Percentiles rank a stretch among this genome's conserved stretches.
These are phyloP conservation scores for Crassisporium funariophilum DNA, from an alignment of 768 basidiomycete genomes.

Conservation along the genomic window DNA sequence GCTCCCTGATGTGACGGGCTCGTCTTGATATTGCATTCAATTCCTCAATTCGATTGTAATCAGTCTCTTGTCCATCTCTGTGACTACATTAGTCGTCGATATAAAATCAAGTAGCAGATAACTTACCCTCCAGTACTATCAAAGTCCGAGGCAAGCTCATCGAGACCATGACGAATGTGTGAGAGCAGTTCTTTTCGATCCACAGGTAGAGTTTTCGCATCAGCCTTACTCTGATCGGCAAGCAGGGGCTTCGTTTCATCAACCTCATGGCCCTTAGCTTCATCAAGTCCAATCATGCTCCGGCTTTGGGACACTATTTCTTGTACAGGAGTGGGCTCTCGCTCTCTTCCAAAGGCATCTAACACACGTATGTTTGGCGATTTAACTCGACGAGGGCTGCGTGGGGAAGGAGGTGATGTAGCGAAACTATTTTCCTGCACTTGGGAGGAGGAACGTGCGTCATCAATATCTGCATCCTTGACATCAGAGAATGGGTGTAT, in stretches of 20 bases:
- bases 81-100: slow-evolving; percentile 1
- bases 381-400: slow-evolving; percentile 20
- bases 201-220: slow-evolving; percentile 27
- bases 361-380: slow-evolving; percentile 52
- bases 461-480: not conserved
- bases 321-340: slow-evolving; percentile 14
- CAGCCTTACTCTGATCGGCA: too few species aligned
- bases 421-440: not conserved
- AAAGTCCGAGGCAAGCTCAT: slow-evolving; percentile 56
- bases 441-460: not conserved
- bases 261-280: slow-evolving; percentile 69
- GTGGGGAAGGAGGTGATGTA: slow-evolving; percentile 12
- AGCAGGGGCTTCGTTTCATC: slow-evolving; percentile 31
- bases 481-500: slow-evolving; percentile 14
- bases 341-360: slow-evolving; percentile 69
- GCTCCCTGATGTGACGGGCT: slow-evolving; percentile 52
- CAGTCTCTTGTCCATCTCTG: slow-evolving; percentile 25
- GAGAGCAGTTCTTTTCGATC: slow-evolving; percentile 55
- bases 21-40: slow-evolving; percentile 54
- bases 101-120: slow-evolving; percentile 1
- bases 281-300: slow-evolving; percentile 59
- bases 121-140: slow-evolving; percentile 60
- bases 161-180: slow-evolving; percentile 59
- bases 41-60: slow-evolving; percentile 48
- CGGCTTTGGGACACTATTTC: slow-evolving; percentile 29